These are phyloP conservation scores for Talaromyces wortmannii DNA, from an alignment of 495 filamentous ascomycete genomes.

Conservation along the genomic window DNA sequence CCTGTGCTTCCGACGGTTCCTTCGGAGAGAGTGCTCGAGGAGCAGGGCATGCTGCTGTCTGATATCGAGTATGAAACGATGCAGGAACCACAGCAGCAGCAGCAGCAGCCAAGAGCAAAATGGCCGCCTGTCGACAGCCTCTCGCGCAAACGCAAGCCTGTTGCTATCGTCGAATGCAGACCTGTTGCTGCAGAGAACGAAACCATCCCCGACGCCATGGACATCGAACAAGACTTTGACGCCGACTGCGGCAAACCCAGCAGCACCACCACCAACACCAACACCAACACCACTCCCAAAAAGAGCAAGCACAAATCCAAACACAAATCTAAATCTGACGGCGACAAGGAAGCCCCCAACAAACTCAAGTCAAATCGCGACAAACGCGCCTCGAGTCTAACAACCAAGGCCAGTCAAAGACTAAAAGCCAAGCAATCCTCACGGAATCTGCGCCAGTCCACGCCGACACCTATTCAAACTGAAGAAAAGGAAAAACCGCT, in stretches of 20 bases:
- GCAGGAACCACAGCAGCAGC: not conserved
- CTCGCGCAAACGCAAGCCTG: constrained; percentile 35
- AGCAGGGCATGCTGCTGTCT: not conserved
- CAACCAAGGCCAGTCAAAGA: constrained; percentile 2
- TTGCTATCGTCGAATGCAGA: too few relatives aligned
- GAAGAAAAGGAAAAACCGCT: constrained; percentile 5
- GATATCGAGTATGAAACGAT: too few relatives aligned
- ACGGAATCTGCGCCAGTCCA: constrained; percentile 14
- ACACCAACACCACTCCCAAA: constrained; percentile 11
- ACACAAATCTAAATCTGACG: not conserved
- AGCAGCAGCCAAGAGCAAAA: not conserved
- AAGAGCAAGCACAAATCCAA: not conserved
- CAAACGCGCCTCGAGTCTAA: constrained; percentile 1
- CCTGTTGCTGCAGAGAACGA: not conserved
- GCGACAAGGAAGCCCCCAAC: not conserved
- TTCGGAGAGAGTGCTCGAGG: constrained; percentile 47
- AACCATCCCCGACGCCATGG: constrained; percentile 3
- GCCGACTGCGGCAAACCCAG: constrained; percentile 4
- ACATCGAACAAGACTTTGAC: not conserved
- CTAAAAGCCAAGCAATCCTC: constrained; percentile 15
- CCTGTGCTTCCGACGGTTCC: constrained; percentile 49
- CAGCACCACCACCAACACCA: not conserved
- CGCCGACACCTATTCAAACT: constrained; percentile 15
- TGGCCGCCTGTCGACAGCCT: constrained; percentile 26
- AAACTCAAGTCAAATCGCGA: constrained; percentile 3